Conservation (phyloP, 495 filamentous ascomycete species). For the Copromyces sp. region DNA sequence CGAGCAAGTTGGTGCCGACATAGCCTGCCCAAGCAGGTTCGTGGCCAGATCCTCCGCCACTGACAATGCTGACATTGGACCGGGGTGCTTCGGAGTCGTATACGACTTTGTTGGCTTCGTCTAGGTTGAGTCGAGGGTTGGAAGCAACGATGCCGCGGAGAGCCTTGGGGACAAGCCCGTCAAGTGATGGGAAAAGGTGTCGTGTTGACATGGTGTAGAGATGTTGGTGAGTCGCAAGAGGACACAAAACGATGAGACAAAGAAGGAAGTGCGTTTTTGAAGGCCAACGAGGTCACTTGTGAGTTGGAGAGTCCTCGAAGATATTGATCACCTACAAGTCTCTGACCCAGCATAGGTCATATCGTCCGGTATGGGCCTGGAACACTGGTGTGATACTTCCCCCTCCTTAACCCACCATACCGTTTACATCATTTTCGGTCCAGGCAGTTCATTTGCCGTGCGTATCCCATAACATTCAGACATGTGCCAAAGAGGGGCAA, state of each 20-base stretch:
- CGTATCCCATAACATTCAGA: neutral
- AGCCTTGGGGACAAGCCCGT: constrained; percentile 45
- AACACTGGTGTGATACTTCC: neutral
- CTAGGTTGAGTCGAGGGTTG: constrained; percentile 47
- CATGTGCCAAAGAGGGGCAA: neutral
- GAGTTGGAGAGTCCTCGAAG: neutral
- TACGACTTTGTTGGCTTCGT: constrained; percentile 47
- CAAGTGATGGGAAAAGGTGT: constrained; percentile 35
- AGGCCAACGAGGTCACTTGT: neutral
- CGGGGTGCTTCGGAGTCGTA: constrained; percentile 41
- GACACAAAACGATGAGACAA: neutral
- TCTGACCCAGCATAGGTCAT: neutral
- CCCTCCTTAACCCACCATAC: neutral
- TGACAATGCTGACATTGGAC: constrained; percentile 47
- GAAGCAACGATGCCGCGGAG: constrained; percentile 45
- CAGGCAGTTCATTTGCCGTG: neutral
- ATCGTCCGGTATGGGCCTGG: neutral
- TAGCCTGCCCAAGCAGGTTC: constrained; percentile 57
- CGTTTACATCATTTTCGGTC: neutral
- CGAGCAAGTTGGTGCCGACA: constrained; percentile 50
- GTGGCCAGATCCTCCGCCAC: constrained; percentile 51
- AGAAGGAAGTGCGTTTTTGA: neutral
- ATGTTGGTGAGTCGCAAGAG: neutral
- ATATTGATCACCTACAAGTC: neutral
- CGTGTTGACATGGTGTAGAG: constrained; percentile 32